Evolutionary conservation across 1,284 basidiomycete species (phyloP).

Genomic region (Fistulina hepatica): DNA sequence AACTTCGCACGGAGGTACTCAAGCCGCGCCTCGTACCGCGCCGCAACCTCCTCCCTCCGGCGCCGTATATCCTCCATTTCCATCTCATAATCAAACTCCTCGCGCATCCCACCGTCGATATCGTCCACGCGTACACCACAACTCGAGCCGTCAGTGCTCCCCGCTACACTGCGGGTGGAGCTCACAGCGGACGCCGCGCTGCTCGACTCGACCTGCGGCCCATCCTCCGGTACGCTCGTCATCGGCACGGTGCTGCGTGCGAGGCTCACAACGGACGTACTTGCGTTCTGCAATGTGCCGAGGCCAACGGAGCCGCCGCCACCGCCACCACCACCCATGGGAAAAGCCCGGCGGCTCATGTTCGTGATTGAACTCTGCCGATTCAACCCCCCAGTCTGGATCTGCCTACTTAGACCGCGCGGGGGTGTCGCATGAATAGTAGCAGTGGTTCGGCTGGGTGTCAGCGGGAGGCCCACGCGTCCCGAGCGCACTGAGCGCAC

Average conservation of each 20-base stretch:
- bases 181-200: not conserved
- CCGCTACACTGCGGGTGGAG: too few relatives aligned
- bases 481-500: not conserved
- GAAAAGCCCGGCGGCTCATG: too few relatives aligned
- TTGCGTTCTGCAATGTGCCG: too few relatives aligned
- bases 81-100: conserved; percentile 26
- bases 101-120: conserved; percentile 17
- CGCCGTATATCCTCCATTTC: conserved; percentile 49
- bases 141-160: too few relatives aligned
- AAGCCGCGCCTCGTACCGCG: conserved; percentile 54
- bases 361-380: too few relatives aligned
- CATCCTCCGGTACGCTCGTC: not conserved
- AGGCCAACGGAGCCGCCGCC: too few relatives aligned
- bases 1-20: conserved; percentile 63
- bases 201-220: conserved; percentile 1
- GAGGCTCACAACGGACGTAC: conserved; percentile 1
- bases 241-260: not conserved
- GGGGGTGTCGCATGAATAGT: too few relatives aligned
- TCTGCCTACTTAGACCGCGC: too few relatives aligned
- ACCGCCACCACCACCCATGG: too few relatives aligned
- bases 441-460: not conserved
- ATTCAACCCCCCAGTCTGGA: too few relatives aligned
- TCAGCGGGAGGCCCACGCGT: not conserved
- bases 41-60: conserved; percentile 50
- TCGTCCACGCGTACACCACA: conserved; percentile 9